Base-by-base conservation (phyloP, 495 filamentous ascomycete genomes). In the Penicillium antarcticum region DNA sequence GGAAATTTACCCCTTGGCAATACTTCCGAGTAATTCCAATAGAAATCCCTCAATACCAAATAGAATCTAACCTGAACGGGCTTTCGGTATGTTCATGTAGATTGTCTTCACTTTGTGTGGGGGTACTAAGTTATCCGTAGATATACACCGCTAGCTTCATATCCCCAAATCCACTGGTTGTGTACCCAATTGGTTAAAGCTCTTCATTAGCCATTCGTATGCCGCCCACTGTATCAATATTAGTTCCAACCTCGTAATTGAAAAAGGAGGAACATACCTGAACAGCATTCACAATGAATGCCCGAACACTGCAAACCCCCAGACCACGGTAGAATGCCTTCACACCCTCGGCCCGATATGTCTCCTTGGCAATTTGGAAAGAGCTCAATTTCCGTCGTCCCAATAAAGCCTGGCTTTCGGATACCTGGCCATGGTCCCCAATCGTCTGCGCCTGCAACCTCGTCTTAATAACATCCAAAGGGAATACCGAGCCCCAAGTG, bases 391-490 rank as follows among this genome's bases (percentile, higher is more conserved):
- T 67, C 17, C 51, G 60, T 11, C 47, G 49, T 32, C 50, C 53
- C 32, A 61, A 36, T 21, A 59, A 33, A 35, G 53, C 59, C 6
- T 63, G 68, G 29, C 49, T 52, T 54, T 74, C 59, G 62, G 60
- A 11, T 33, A 56, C 42, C n/a, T 55, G 37, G 29, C 57, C 47
- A 52, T 46, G 33, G 3, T 67, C 55, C 34, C 49, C 41, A 37
- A 72, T 67, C 1, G 70, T 70, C 58, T 90, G 86, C 5, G 84
- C 83, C 65, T 96, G 91, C 39, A 95, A 77, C 45, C 88, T 67
- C 5, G 92, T 96, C 74, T 97, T 97, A 53, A 96, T 73, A 45
- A 96, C 85, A 65, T 96, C 91, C 33, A 96, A 62, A 13, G 91
- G 91, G 55, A 94, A 96, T 14, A 96, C 81, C 36, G 87, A 90